Evolutionary conservation across 1,284 basidiomycete genomes (phyloP).

Genomic region (Mycocalia duriaeana): DNA sequence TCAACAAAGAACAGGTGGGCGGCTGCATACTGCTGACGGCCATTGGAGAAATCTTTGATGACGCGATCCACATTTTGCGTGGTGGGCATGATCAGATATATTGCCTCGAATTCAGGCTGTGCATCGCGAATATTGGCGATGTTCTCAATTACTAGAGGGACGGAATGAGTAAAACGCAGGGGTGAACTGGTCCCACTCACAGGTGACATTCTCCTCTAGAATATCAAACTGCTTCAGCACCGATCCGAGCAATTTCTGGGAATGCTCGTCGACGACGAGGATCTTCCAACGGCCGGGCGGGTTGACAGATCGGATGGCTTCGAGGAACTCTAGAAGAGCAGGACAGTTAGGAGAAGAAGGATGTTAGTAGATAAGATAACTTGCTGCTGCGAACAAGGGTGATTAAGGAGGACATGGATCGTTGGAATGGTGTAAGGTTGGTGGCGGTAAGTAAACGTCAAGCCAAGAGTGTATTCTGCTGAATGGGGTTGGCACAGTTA

Average conservation of each 20-base stretch:
- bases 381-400: slow-evolving; percentile 28
- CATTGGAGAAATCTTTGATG: slow-evolving; percentile 76
- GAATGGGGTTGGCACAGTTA: too few species aligned
- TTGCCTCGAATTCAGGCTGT: slow-evolving; percentile 79
- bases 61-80: slow-evolving; percentile 90
- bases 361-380: slow-evolving; percentile 5
- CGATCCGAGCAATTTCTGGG: slow-evolving; percentile 78
- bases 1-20: slow-evolving; percentile 96
- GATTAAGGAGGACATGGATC: slow-evolving; percentile 30
- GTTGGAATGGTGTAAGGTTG: too few species aligned
- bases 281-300: slow-evolving; percentile 91
- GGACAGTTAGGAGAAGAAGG: background rate
- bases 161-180: slow-evolving; percentile 3
- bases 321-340: slow-evolving; percentile 61
- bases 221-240: slow-evolving; percentile 94
- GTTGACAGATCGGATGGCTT: slow-evolving; percentile 77
- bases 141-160: slow-evolving; percentile 67
- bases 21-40: slow-evolving; percentile 72
- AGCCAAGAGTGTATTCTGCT: too few species aligned
- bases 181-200: slow-evolving; percentile 45
- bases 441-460: too few species aligned
- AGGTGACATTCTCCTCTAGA: slow-evolving; percentile 88
- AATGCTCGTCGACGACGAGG: slow-evolving; percentile 91
- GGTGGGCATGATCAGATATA: slow-evolving; percentile 95
- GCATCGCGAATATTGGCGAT: slow-evolving; percentile 72